Percentiles rank a stretch among this genome's conserved stretches.
Evolutionary conservation across 306 rosid species (phyloP).

Genomic region (Cicer chorassanicum): DNA sequence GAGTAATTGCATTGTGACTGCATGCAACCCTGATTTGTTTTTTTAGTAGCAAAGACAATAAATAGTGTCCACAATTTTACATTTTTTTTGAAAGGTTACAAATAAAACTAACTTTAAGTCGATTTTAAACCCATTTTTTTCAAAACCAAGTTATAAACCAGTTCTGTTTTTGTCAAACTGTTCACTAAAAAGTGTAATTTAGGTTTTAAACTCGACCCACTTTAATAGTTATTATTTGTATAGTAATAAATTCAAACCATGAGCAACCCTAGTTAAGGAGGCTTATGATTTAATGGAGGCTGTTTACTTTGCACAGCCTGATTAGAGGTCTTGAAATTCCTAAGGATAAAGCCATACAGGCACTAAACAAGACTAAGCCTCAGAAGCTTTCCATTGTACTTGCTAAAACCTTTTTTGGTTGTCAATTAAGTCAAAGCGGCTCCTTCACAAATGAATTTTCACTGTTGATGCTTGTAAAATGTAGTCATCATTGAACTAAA

Average conservation of each 20-base stretch:
- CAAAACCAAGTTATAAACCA: neutral
- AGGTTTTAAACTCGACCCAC: neutral
- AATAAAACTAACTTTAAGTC: no score
- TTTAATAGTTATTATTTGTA: neutral
- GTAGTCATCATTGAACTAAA: neutral
- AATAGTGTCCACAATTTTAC: no score
- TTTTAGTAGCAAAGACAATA: no score
- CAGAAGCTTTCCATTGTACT: neutral
- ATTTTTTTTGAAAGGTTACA: neutral
- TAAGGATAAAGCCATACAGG: no score
- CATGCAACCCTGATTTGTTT: no score
- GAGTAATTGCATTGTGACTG: no score
- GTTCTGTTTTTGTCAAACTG: neutral
- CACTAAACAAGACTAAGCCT: no score
- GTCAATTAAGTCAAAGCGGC: neutral
- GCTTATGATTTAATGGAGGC: neutral
- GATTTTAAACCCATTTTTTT: neutral
- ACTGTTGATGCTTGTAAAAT: neutral
- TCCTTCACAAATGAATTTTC: conserved; percentile 12
- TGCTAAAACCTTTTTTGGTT: neutral
- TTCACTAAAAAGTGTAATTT: neutral
- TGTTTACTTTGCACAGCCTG: neutral
- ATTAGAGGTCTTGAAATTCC: neutral
- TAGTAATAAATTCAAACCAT: neutral
- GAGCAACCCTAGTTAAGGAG: neutral